phyloP scores from a whole-genome alignment of 768 basidiomycete species.

The Mycena vulgaris region DNA sequence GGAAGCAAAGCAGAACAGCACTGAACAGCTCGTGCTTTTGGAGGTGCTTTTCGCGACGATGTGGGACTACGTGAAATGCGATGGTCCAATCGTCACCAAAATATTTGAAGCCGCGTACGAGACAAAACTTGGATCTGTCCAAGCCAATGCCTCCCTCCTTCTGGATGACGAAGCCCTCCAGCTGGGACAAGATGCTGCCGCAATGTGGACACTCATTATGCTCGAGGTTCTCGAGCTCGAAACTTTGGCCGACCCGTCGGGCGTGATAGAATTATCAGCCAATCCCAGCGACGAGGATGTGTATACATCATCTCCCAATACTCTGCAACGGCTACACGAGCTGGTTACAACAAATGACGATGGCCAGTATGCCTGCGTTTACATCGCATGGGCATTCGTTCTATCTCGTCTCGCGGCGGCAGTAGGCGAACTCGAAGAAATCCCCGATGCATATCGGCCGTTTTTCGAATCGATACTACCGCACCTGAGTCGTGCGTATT shows the following conservation, averaged over 20 bases:
- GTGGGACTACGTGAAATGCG: slow-evolving; percentile 82
- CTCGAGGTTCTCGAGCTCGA: slow-evolving; percentile 89
- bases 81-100: slow-evolving; percentile 71
- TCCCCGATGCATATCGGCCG: slow-evolving; percentile 67
- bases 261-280: slow-evolving; percentile 65
- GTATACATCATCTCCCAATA: slow-evolving; percentile 74
- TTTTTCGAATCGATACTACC: slow-evolving; percentile 71
- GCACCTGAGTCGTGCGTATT: slow-evolving; percentile 56
- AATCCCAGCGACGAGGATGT: slow-evolving; percentile 63
- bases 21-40: slow-evolving; percentile 85
- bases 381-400: slow-evolving; percentile 89
- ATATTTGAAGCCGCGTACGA: slow-evolving; percentile 77
- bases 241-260: slow-evolving; percentile 66
- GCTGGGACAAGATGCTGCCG: slow-evolving; percentile 76
- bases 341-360: slow-evolving; percentile 72
- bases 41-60: slow-evolving; percentile 93
- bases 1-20: slow-evolving; percentile 82
- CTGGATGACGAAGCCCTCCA: slow-evolving; percentile 82
- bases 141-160: slow-evolving; percentile 74
- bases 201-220: slow-evolving; percentile 84
- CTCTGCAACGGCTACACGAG: slow-evolving; percentile 78
- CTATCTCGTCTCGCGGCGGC: slow-evolving; percentile 73
- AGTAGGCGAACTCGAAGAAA: slow-evolving; percentile 62
- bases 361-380: slow-evolving; percentile 78
- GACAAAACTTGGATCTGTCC: slow-evolving; percentile 75